Evolutionary conservation across 2,329 filamentous ascomycete genomes (phyloP), one percentile per base, ranked within the genome.

Genomic region (Colletotrichum phormii): DNA sequence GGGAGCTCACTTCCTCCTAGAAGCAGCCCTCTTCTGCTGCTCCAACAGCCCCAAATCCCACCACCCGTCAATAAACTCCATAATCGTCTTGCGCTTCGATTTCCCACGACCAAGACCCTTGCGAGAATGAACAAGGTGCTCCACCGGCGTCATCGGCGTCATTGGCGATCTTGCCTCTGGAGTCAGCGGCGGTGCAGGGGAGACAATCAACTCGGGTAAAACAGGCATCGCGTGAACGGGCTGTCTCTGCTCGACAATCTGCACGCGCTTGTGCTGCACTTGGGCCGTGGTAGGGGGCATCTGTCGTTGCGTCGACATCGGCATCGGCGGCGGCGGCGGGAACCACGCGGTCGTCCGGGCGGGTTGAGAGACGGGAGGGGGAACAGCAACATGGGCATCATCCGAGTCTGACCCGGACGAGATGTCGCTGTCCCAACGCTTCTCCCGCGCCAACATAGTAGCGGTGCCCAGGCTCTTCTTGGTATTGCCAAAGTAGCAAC

Each of bases 1-100:
- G 12, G 26, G 26, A 4, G 26, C 24, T 66, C 58, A 67, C 60
- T 24, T 64, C 22, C 57, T 58, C 11, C 51, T 57, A 33, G 71
- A 72, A 26, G 60, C 61, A 51, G 33, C 61, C 35, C 62, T 22
- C 71, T 86, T 82, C 31, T 87, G 82, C 78, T 81, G 86, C 31
- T 87, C 86, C 66, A 89, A 75, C 67, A 89, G 77, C 4, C 83
- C 85, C 67, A 89, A 78, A 78, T 89, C 87, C 87, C 87, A 89
- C 87, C 87, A 89, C 5, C 87, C 87, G 54, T 88, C 86, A 33
- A 89, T 81, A 24, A 84, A 80, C 51, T 85, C 81, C 73, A 87
- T 80, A 26, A 89, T 78, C 1, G 87, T 89, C 80, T 81, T 86
- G 8, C 86, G 82, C 75, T 81, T 83, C 35, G 82, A 81, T 66